Conservation (phyloP, 345 rosid genomes). For the Hypericum perforatum region DNA sequence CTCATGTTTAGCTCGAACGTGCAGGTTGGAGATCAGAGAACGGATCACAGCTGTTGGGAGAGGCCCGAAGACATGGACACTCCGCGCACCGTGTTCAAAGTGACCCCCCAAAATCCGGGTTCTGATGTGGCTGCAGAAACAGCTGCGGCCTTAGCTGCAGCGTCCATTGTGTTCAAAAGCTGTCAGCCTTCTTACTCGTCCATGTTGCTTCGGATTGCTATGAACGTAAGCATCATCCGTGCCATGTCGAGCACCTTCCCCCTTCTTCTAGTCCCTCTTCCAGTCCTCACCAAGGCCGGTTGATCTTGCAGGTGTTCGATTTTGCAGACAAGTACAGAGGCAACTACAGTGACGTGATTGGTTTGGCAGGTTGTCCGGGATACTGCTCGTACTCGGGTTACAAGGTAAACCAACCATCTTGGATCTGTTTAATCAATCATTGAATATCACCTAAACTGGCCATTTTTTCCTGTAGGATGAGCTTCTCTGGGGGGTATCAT, state of each 20-base stretch:
- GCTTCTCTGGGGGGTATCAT: constrained; percentile 93
- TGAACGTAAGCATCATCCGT: constrained; percentile 21
- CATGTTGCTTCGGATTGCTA: constrained; percentile 51
- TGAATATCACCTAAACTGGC: not conserved
- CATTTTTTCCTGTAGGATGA: constrained; percentile 50
- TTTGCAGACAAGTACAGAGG: constrained; percentile 66
- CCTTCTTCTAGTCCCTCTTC: not conserved
- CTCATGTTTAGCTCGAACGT: constrained; percentile 1
- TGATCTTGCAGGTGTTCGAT: constrained; percentile 47
- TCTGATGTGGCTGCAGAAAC: constrained; percentile 94
- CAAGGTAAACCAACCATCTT: constrained; percentile 29
- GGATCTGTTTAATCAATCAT: not conserved
- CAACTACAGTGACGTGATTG: constrained; percentile 52
- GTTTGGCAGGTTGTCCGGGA: constrained; percentile 57
- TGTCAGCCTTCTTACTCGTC: constrained; percentile 72
- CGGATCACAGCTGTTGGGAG: constrained; percentile 94
- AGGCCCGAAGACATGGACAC: constrained; percentile 99
- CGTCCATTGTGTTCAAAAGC: constrained; percentile 74
- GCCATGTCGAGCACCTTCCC: not conserved
- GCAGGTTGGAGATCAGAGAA: constrained; percentile 83
- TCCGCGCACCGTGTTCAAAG: constrained; percentile 67
- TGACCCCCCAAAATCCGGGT: constrained; percentile 61
- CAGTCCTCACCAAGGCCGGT: not conserved
- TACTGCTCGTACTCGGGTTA: constrained; percentile 71
- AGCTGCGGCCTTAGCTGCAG: constrained; percentile 93